Evolutionary conservation across 2,329 filamentous ascomycete species (phyloP), one percentile per base, ranked within the genome.

Genomic region (Colletotrichum incanum): DNA sequence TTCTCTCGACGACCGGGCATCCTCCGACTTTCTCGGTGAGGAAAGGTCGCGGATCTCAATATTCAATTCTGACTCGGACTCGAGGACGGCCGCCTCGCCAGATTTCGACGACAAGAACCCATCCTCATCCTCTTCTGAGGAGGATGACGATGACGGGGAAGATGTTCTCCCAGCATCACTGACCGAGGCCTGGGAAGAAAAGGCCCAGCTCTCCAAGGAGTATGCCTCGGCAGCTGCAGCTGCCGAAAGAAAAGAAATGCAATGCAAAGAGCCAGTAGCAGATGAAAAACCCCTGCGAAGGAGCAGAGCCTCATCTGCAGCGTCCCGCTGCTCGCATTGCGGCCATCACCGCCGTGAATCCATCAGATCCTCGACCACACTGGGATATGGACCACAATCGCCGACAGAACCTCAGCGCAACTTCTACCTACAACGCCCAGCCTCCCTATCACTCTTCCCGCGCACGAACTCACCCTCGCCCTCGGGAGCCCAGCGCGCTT

Each of bases 1-100:
- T 0, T 59, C 65, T 6, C 23, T 65, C 20, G 70, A 23, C 0
- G 49, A 37, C 31, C 47, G 66, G 7, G 59, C 70, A 8, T 72
- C 66, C 14, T 65, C 70, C 14, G 70, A 70, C 16, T 55, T 65
- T 12, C 54, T 72, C 31, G 70, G 70, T 14, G 59, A 54, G 31
- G 70, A 72, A 31, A 39, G 54, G 12, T 26, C n/a, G 9, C 70
- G 66, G 7, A 61, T 69, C 39, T 72, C 54, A 26, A 60, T 72
- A 7, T 20, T 60, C 23, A 60, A 41, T 8, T 56, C 45, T 7
- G 23, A 60, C 34, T 60, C 66, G 14, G 63, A 67, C 41, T 34
- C 50, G 26, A 43, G 28, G 6, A 70, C 67, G 2, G 5, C 16
- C 18, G 45, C 49, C 6, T 45, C 43, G 11, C 41, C 41, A 3